Evolutionary conservation across 495 filamentous ascomycete genomes (phyloP).

Genomic region (Penicilliopsis zonata): DNA sequence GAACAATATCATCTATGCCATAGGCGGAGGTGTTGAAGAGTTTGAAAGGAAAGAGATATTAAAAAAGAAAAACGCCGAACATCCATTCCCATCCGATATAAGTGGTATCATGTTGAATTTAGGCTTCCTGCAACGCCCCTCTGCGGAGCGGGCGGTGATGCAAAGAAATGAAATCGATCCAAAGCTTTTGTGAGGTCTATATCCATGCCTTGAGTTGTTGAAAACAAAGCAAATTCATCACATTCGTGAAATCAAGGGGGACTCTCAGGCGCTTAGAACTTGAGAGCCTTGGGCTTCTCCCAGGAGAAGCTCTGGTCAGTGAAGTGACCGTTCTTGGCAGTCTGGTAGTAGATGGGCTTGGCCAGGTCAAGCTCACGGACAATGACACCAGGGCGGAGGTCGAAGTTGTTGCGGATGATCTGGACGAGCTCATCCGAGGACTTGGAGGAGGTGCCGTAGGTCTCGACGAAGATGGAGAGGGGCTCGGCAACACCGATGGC

Average conservation of each 20-base stretch:
- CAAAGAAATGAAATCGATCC: conserved; percentile 16
- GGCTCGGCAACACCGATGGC: conserved; percentile 98
- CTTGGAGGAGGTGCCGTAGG: conserved; percentile 55
- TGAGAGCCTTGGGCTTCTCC: conserved; percentile 95
- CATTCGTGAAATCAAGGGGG: conserved; percentile 28
- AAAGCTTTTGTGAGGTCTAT: conserved; percentile 32
- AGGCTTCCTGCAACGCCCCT: conserved; percentile 35
- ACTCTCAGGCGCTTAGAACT: conserved; percentile 50
- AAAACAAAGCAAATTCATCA: conserved; percentile 49
- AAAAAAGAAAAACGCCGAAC: conserved; percentile 38
- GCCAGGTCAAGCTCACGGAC: conserved; percentile 92
- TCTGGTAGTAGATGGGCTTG: conserved; percentile 95
- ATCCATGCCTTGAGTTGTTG: conserved; percentile 46
- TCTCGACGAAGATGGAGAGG: conserved; percentile 66
- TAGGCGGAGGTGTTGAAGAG: conserved; percentile 29
- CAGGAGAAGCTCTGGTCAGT: conserved; percentile 95
- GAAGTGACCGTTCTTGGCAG: conserved; percentile 99
- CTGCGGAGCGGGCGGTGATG: conserved; percentile 26
- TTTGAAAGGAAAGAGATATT: too few relatives aligned
- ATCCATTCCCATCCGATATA: conserved; percentile 37
- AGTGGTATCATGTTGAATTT: conserved; percentile 47
- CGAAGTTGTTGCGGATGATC: conserved; percentile 92
- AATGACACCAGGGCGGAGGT: conserved; percentile 94
- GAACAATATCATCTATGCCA: conserved; percentile 1
- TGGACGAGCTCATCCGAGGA: conserved; percentile 84